Evolutionary conservation across 2,329 filamentous ascomycete genomes (phyloP), one percentile per base, ranked within the genome.

Genomic region (Taxawa tesnikishii): DNA sequence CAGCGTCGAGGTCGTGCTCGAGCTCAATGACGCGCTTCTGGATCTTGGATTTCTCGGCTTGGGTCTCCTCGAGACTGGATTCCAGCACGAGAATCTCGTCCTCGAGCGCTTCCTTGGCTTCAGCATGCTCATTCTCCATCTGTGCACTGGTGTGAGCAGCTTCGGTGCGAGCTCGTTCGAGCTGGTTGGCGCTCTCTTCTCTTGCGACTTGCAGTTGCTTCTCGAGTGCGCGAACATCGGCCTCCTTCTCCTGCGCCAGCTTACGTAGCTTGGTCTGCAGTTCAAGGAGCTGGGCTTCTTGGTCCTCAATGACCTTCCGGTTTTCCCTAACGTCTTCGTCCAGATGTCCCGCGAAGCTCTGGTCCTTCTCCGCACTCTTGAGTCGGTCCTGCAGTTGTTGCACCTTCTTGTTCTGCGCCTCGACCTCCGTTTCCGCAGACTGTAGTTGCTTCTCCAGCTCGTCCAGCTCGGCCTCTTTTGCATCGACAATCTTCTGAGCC

Each of bases 21-120:
- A 59, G 45, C 14, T 44, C 59, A 7, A 60, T 57, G 4, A 71
- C 63, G 36, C 70, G 70, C 32, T 72, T 62, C 45, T 82, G 71
- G 1, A 79, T 56, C 26, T 73, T 61, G 6, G 67, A 62, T 44
- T 75, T 78, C 39, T 63, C 60, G 11, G 55, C 51, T 14, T 54
- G 46, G 2, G 53, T 48, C 12, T 62, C 58, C 18, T 65, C 62
- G 6, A 56, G 49, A 17, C 51, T 53, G 16, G 56, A 53, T 34
- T 64, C 59, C 2, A 66, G 45, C 5, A 66, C 57, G 19, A 62
- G 49, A 12, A 71, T 64, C 37, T 70, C 69, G 18, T 75, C 68
- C 44, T 76, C 68, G 7, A 77, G 52, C 17, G 68, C 63, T 29
- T 70, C 54, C 38, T 50, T 49, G 16, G 47, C 49, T 16, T 51